phyloP scores from a whole-genome alignment of 768 basidiomycete species.

The Calocera viscosa region DNA sequence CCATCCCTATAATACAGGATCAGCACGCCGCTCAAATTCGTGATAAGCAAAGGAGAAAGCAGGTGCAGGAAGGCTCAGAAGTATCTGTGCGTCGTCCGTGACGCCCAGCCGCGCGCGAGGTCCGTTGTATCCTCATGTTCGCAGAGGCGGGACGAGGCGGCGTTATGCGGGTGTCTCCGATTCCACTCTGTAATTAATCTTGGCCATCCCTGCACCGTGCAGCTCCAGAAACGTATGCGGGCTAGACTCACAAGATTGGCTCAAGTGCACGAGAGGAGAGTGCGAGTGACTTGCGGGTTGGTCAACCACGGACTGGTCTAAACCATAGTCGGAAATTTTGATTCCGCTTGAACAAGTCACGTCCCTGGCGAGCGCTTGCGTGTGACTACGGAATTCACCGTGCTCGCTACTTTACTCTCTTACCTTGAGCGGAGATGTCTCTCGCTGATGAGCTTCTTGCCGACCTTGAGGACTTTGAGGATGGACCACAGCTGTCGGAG shows the following conservation, averaged over 20 bases:
- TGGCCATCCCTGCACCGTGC: background rate
- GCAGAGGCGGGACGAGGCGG: background rate
- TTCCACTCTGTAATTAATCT: slow-evolving; percentile 4
- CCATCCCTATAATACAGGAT: background rate
- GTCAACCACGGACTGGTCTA: background rate
- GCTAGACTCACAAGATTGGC: background rate
- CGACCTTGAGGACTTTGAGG: slow-evolving; percentile 78
- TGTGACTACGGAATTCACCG: background rate
- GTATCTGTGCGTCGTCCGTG: slow-evolving; percentile 4
- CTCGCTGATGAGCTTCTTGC: slow-evolving; percentile 88
- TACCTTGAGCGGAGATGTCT: slow-evolving; percentile 23
- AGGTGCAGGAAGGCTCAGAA: background rate
- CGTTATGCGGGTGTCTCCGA: slow-evolving; percentile 7
- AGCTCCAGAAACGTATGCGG: background rate
- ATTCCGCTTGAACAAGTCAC: background rate
- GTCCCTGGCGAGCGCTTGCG: background rate
- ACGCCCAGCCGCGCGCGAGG: background rate
- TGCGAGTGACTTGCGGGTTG: background rate
- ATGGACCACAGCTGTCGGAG: slow-evolving; percentile 27
- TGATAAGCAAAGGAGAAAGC: background rate
- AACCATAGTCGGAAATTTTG: background rate
- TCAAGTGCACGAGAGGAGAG: too few species aligned
- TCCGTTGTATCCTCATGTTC: background rate
- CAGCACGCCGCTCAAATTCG: too few species aligned
- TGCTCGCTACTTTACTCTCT: background rate